phyloP scores from a whole-genome alignment of 2,329 filamentous ascomycete genomes.

The Clonostachys chloroleuca region DNA sequence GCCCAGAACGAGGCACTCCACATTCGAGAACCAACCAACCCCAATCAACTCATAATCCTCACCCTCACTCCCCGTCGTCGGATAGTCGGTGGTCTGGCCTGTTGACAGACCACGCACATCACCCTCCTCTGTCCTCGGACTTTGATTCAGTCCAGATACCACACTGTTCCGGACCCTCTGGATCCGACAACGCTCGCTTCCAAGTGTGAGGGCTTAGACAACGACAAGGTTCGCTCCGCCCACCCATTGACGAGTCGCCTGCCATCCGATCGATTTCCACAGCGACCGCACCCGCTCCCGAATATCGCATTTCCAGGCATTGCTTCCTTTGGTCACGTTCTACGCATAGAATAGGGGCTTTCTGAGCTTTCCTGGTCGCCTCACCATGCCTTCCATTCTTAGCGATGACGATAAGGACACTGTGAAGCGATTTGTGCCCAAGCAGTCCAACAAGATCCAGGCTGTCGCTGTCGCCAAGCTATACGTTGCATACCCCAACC shows the following conservation, averaged over 20 bases:
- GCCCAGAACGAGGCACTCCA: neutral
- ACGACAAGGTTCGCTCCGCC: too few species aligned
- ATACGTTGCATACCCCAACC: slow-evolving; percentile 87
- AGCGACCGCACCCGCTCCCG: neutral
- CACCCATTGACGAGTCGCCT: too few species aligned
- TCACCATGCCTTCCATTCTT: slow-evolving; percentile 62
- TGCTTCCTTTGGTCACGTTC: too few species aligned
- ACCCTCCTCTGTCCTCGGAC: too few species aligned
- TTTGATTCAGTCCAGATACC: too few species aligned
- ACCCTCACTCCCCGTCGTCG: neutral
- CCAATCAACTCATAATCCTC: neutral
- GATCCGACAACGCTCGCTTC: neutral
- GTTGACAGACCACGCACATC: too few species aligned
- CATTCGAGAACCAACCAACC: neutral
- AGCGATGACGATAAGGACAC: slow-evolving; percentile 94
- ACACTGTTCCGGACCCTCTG: neutral
- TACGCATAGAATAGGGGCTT: neutral
- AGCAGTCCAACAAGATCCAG: slow-evolving; percentile 94
- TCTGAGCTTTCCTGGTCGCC: neutral
- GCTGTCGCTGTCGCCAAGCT: slow-evolving; percentile 90
- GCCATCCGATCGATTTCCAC: too few species aligned
- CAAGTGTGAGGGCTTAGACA: neutral
- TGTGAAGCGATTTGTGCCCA: slow-evolving; percentile 91
- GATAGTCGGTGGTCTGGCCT: too few species aligned
- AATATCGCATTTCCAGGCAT: neutral